Conservation (phyloP, 352 stramenopile species). For the Blastocystis hominis region DNA sequence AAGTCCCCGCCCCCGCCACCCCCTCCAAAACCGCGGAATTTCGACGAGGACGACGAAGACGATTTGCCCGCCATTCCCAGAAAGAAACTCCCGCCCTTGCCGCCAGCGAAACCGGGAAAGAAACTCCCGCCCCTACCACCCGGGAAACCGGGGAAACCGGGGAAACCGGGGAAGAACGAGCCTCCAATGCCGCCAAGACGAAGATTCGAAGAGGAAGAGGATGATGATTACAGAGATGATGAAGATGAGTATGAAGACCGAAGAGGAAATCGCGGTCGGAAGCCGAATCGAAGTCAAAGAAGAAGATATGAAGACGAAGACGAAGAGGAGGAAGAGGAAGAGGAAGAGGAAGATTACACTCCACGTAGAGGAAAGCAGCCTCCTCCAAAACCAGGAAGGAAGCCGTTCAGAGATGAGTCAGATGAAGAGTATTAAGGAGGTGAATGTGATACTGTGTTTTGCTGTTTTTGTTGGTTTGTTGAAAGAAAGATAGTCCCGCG, state of each 20-base stretch:
- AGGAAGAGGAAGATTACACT: neutral
- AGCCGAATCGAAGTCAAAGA: neutral
- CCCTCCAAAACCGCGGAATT: neutral
- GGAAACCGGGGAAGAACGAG: neutral
- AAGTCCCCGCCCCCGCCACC: neutral
- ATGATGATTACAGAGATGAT: neutral
- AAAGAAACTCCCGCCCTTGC: neutral
- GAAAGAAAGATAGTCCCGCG: neutral
- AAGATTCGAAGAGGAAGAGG: neutral
- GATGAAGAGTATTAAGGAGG: neutral
- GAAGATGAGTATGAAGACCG: no score
- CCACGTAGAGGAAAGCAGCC: conserved; percentile 3
- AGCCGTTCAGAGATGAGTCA: neutral
- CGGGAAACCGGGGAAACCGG: neutral
- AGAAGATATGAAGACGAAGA: neutral
- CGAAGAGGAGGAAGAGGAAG: neutral
- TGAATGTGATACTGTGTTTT: neutral
- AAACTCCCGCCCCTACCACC: neutral
- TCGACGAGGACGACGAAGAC: neutral
- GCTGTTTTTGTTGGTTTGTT: neutral
- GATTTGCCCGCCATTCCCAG: neutral
- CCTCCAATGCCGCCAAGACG: neutral
- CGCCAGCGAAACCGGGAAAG: neutral
- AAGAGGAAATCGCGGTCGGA: no score
- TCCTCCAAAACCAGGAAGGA: conserved; percentile 24